Evolutionary conservation across 306 rosid genomes (phyloP).

Genomic region (Citrullus mucosospermus): DNA sequence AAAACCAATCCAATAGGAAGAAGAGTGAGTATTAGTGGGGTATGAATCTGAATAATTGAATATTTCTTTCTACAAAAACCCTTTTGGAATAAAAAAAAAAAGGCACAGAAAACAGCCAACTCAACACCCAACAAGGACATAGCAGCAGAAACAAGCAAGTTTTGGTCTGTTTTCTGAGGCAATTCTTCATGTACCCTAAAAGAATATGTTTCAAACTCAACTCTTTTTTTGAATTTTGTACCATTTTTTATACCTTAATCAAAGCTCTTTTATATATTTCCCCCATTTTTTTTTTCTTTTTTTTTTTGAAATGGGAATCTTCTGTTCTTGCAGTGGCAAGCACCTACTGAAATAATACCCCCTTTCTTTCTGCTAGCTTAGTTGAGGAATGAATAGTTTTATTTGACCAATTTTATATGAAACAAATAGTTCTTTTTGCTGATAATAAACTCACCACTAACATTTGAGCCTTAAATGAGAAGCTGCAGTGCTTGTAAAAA

Average conservation of each 20-base stretch:
- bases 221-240: neutral
- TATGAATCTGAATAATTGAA: neutral
- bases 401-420: neutral
- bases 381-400: neutral
- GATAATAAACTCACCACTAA: neutral
- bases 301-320: neutral
- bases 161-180: constrained; percentile 14
- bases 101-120: constrained; percentile 23
- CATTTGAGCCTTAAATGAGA: neutral
- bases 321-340: neutral
- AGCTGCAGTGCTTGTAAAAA: neutral
- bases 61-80: neutral
- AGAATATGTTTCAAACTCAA: constrained; percentile 5
- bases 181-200: constrained; percentile 27
- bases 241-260: neutral
- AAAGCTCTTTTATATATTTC: neutral
- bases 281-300: too few relatives aligned
- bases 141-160: constrained; percentile 18
- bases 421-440: neutral
- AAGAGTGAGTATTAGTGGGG: neutral
- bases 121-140: constrained; percentile 33
- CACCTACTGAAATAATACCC: neutral
- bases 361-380: neutral
- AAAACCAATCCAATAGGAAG: neutral
- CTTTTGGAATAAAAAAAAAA: neutral